Base-by-base conservation (phyloP, 768 basidiomycete genomes). In the Postia placenta region DNA sequence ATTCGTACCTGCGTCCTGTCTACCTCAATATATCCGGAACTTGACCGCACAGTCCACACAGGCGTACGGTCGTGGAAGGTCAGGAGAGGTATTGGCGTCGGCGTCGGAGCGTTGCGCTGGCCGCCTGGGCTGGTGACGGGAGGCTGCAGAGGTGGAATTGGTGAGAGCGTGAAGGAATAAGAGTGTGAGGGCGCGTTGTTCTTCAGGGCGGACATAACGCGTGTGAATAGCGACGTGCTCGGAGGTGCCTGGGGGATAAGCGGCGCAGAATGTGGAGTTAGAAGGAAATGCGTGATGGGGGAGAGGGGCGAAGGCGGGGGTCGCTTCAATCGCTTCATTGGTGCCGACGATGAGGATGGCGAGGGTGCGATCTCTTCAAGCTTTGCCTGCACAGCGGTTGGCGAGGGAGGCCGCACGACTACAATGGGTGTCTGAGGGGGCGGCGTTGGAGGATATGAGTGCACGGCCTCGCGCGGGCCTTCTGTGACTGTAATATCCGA, bases 21-120 rank as follows among this genome's bases (percentile, higher is more conserved):
- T 30, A 91, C 64, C 60, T 85, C 85, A 33, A 91, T 65, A 27
- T 80, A 46, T 4, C 88, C 87, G 0, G 74, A 79, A 5, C 77
- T 65, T 0, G 80, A 78, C 2, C 73, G 66, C 15, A 83, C 71
- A 1, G 78, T 79, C 49, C 82, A 69, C 4, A 85, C 64, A 0
- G 87, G 83, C 2, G 88, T 90, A 28, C 69, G 79, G 60, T 91
- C 88, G 48, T 81, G 78, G 64, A 87, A 90, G 0, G 74, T 74
- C 12, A 88, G 68, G 12, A 90, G 65, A 3, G 81, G 75, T 0
- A 69, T 64, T 17, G 74, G 69, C 15, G 63, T 54, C 17, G 60
- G 53, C 6, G 64, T 47, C 59, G 56, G 22, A 58, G 47, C 45
- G 52, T 60, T 50, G 35, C 64, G 26, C 4, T 57, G 49, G 2